These are phyloP conservation scores for Arabis alpina DNA, from an alignment of 345 rosid genomes.

Conservation along the genomic window DNA sequence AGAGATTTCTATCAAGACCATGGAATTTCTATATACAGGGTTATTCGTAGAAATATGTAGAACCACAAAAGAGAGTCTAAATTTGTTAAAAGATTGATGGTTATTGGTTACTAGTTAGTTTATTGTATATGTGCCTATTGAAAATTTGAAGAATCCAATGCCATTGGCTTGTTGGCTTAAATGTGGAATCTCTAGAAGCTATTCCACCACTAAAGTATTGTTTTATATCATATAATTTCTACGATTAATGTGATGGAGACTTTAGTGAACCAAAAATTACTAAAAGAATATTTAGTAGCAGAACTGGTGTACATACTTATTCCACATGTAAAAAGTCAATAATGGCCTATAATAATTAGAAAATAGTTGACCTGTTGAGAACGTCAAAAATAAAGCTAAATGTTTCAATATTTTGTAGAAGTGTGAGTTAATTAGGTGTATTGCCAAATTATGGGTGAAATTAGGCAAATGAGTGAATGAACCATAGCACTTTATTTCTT, in stretches of 20 bases:
- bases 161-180: conserved; percentile 30
- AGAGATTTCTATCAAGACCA: conserved; percentile 6
- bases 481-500: background rate
- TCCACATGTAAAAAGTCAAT: conserved; percentile 9
- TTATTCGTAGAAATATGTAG: conserved; percentile 1
- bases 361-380: conserved; percentile 12
- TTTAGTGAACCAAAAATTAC: too few species aligned
- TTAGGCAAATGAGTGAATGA: background rate
- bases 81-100: conserved; percentile 25
- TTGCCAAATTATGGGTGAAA: conserved; percentile 1
- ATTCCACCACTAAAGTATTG: conserved; percentile 3
- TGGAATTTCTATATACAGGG: background rate
- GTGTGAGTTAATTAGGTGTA: conserved; percentile 3
- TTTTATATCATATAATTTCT: background rate
- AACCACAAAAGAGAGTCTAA: background rate
- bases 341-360: background rate
- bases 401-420: background rate
- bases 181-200: conserved; percentile 22
- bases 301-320: background rate
- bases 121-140: background rate
- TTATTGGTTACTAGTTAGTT: conserved; percentile 10
- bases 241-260: background rate
- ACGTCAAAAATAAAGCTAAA: background rate
- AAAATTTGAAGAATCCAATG: conserved; percentile 35
- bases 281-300: background rate